Conservation (phyloP, 495 filamentous ascomycete species). For the Penicillium angulare region DNA sequence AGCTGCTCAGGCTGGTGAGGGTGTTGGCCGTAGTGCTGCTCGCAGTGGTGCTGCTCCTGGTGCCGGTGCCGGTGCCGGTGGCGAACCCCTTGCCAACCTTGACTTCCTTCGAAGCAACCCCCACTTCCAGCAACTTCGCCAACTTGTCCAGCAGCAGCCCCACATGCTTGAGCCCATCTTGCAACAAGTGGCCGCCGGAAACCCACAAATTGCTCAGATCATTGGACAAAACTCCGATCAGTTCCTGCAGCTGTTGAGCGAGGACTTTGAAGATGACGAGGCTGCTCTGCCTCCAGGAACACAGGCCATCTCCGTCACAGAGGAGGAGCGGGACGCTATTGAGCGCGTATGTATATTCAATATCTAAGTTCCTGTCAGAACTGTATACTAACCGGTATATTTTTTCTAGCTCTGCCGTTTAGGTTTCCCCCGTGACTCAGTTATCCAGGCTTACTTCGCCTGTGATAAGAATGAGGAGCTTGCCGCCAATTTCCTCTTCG, state of each 20-base stretch:
- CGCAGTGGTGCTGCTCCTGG: conserved; percentile 50
- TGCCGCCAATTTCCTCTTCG: conserved; percentile 96
- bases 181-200: conserved; percentile 92
- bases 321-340: conserved; percentile 95
- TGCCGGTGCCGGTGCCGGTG: conserved; percentile 53
- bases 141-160: conserved; percentile 94
- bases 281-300: conserved; percentile 80
- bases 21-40: conserved; percentile 46
- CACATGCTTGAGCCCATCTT: conserved; percentile 98
- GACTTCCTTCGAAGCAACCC: conserved; percentile 95
- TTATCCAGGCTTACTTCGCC: conserved; percentile 98
- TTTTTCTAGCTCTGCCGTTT: conserved; percentile 75
- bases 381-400: conserved; percentile 30
- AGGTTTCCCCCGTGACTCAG: conserved; percentile 87
- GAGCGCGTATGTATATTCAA: conserved; percentile 69
- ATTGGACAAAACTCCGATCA: conserved; percentile 90
- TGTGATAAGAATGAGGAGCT: conserved; percentile 99
- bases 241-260: conserved; percentile 82
- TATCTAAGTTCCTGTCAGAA: neutral
- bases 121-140: conserved; percentile 95
- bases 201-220: conserved; percentile 87
- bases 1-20: conserved; percentile 70
- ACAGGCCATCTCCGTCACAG: conserved; percentile 85
- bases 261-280: conserved; percentile 68
- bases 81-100: conserved; percentile 68